Conservation (phyloP, 2,329 filamentous ascomycete species). For the Colletotrichum sp. region DNA sequence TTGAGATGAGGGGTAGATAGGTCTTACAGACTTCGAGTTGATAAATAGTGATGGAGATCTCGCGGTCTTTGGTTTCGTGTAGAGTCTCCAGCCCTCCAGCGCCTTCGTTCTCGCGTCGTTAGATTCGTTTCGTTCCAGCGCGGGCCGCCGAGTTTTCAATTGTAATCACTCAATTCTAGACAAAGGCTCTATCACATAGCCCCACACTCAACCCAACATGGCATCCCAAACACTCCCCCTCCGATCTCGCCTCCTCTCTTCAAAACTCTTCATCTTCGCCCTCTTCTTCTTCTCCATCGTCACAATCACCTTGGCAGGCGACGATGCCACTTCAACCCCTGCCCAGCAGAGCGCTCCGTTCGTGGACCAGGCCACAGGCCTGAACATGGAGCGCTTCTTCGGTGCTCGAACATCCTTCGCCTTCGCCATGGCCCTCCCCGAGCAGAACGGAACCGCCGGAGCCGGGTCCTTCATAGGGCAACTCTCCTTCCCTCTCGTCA, state of each 20-base stretch:
- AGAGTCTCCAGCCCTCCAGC: neutral
- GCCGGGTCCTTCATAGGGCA: conserved; percentile 50
- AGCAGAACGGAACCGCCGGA: conserved; percentile 20
- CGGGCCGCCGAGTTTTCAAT: neutral
- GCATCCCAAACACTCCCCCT: neutral
- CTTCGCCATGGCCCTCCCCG: conserved; percentile 47
- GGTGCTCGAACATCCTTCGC: conserved; percentile 41
- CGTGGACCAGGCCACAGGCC: conserved; percentile 35
- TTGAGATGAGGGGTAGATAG: neutral
- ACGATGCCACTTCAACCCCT: conserved; percentile 15
- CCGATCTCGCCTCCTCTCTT: neutral
- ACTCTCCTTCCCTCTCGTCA: conserved; percentile 42
- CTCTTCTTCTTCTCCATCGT: neutral
- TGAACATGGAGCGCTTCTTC: conserved; percentile 42
- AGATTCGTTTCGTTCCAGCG: neutral
- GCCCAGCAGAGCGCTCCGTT: conserved; percentile 26
- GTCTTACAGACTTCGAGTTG: neutral
- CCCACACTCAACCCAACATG: neutral
- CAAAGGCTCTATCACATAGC: neutral
- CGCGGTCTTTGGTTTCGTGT: neutral
- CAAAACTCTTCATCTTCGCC: neutral
- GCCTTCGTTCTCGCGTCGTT: neutral
- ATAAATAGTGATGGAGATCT: neutral
- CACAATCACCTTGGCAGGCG: neutral
- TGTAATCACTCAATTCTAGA: neutral